phyloP scores from a whole-genome alignment of 768 basidiomycete species.

The Termitomyces sp. region DNA sequence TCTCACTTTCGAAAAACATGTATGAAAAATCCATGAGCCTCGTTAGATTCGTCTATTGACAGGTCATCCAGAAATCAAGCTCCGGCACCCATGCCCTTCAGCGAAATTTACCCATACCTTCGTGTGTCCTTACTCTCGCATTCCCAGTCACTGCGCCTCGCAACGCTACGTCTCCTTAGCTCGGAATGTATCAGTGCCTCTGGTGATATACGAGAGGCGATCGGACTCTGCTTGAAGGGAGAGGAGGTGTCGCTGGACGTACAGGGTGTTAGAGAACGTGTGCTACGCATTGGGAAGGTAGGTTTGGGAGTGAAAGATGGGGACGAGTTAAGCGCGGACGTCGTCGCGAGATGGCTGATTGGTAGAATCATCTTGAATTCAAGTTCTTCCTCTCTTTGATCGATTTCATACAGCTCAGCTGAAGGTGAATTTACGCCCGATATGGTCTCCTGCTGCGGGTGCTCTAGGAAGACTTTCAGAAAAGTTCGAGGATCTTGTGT shows the following conservation, averaged over 20 bases:
- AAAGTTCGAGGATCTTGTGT: conserved; percentile 65
- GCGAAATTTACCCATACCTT: conserved; percentile 47
- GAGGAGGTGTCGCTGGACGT: conserved; percentile 78
- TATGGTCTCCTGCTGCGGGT: conserved; percentile 79
- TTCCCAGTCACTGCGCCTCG: conserved; percentile 57
- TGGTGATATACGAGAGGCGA: conserved; percentile 41
- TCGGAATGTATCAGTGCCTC: conserved; percentile 42
- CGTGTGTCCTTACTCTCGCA: conserved; percentile 62
- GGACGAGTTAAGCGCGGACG: conserved; percentile 51
- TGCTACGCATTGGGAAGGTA: conserved; percentile 70
- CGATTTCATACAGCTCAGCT: conserved; percentile 58
- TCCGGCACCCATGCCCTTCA: conserved; percentile 33
- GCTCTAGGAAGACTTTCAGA: conserved; percentile 50
- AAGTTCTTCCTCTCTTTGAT: neutral
- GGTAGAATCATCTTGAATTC: conserved; percentile 33
- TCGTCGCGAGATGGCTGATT: conserved; percentile 68
- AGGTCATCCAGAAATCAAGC: conserved; percentile 16
- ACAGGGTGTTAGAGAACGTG: conserved; percentile 79
- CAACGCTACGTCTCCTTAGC: conserved; percentile 57
- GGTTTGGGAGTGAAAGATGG: conserved; percentile 53
- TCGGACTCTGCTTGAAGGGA: conserved; percentile 67
- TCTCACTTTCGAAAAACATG: conserved; percentile 41
- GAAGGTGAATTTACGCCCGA: conserved; percentile 87
- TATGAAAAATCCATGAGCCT: conserved; percentile 17
- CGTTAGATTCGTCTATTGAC: neutral